Evolutionary conservation across 805 yeast genomes (phyloP), one percentile per base, ranked within the genome.

Genomic region (Spathaspora girioi): DNA sequence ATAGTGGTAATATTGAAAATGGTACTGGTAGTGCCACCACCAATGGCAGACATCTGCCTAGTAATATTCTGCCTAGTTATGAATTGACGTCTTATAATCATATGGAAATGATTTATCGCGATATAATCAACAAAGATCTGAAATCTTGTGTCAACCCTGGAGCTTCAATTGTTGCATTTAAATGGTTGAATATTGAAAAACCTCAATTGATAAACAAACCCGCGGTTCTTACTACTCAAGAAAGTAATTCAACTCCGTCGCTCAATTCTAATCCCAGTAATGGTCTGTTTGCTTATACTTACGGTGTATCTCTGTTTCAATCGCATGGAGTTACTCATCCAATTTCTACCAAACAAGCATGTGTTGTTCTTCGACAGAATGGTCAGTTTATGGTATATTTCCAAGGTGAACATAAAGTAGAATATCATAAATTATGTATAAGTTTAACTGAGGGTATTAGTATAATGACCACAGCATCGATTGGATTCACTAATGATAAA

Each of bases 121-220:
- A 81, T 55, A 56, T 61, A 8, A 55, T 61, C 5, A 56, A 54
- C 27, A 50, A 55, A 12, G 55, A 51, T 18, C 32, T 45, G 7
- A 51, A 52, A 20, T 48, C 57, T 45, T 45, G 48, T 11, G 44
- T 53, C 1, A 51, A 53, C 20, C 48, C 56, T 18, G 49, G 62
- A 17, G 61, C 60, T 1, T 59, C 61, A 7, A 56, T 64, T 18
- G 73, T 80, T 12, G 81, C 84, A 0, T 78, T 86, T 63, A 79
- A 80, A 57, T 90, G 96, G 96, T 74, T 90, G 26, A 82, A 81
- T 43, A 70, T 80, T n/a, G 89, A 87, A 47, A 89, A 89, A 56
- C 81, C 85, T 1, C 79, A 82, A 43, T 75, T 84, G 15, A 69
- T 80, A 14, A 81, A 78, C 52, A 72, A 78, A n/a, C 87, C 88